Percentiles rank a stretch among this genome's conserved stretches.
These are phyloP conservation scores for Zygoascus biomembranicola DNA, from an alignment of 805 yeast genomes.

Conservation along the genomic window DNA sequence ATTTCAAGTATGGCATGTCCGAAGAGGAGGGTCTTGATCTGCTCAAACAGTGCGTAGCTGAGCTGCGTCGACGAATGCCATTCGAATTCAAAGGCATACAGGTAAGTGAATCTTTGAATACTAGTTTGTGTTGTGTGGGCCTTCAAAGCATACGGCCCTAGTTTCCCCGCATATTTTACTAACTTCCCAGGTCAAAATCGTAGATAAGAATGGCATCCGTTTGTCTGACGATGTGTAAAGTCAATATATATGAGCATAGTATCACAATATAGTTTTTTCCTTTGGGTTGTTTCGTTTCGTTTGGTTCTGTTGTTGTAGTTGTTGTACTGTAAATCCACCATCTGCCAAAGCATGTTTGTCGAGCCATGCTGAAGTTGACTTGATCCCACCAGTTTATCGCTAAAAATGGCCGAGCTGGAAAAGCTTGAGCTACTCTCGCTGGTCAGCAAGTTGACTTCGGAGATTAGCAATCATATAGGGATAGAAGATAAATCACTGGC, in stretches of 20 bases:
- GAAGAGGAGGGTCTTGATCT: conserved; percentile 72
- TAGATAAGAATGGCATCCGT: conserved; percentile 51
- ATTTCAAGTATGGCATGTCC: conserved; percentile 69
- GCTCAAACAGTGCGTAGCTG: conserved; percentile 64
- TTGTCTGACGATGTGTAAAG: background rate
- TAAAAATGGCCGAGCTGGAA: conserved; percentile 12
- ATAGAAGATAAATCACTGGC: conserved; percentile 38
- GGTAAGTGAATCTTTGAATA: conserved; percentile 20
- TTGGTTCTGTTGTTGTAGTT: background rate
- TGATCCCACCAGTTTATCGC: background rate
- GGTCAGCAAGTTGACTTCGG: conserved; percentile 28
- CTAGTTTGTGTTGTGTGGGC: background rate
- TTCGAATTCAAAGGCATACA: conserved; percentile 86
- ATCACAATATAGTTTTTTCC: background rate
- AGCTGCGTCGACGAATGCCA: conserved; percentile 79
- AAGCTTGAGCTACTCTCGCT: conserved; percentile 27
- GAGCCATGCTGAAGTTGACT: background rate
- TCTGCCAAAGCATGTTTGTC: no score
- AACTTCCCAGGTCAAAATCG: conserved; percentile 42
- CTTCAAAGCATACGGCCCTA: background rate
- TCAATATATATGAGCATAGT: background rate
- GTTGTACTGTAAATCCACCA: background rate
- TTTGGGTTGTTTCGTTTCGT: background rate
- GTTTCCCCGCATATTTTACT: background rate
- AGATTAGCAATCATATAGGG: conserved; percentile 28